These are phyloP conservation scores for Exophiala bonariae DNA, from an alignment of 2,329 filamentous ascomycete species.

Conservation along the genomic window DNA sequence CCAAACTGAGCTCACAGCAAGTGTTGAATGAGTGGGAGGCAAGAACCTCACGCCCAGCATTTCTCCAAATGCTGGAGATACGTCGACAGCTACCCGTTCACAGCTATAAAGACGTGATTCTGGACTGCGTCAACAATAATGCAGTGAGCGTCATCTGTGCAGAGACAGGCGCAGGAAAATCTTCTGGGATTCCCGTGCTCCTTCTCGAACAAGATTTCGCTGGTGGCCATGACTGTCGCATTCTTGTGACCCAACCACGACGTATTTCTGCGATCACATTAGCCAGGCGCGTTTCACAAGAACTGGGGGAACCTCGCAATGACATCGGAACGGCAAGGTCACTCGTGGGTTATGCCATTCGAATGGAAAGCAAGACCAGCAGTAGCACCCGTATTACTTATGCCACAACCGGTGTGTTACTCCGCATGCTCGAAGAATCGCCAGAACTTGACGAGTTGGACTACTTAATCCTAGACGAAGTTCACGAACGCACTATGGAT, in stretches of 20 bases:
- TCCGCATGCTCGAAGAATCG: constrained; percentile 91
- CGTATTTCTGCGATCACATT: constrained; percentile 95
- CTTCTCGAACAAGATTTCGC: constrained; percentile 85
- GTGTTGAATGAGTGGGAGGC: constrained; percentile 20
- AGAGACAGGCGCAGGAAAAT: constrained; percentile 96
- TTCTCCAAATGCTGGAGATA: constrained; percentile 74
- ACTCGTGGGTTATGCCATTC: constrained; percentile 90
- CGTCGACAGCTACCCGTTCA: constrained; percentile 88
- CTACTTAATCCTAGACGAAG: constrained; percentile 94
- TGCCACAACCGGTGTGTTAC: constrained; percentile 83
- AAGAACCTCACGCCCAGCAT: constrained; percentile 39
- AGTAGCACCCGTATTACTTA: constrained; percentile 83
- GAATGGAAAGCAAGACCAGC: constrained; percentile 83
- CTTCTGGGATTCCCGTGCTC: constrained; percentile 94
- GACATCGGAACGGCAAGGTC: constrained; percentile 82
- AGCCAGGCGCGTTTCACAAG: constrained; percentile 88
- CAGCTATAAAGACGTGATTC: constrained; percentile 74
- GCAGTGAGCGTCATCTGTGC: constrained; percentile 93
- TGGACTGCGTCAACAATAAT: constrained; percentile 73
- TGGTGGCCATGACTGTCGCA: constrained; percentile 78
- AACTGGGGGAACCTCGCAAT: constrained; percentile 79
- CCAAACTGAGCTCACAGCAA: constrained; percentile 11
- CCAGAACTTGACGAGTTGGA: constrained; percentile 86
- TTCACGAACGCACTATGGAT: constrained; percentile 94
- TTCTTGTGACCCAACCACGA: constrained; percentile 93